phyloP scores from a whole-genome alignment of 2,329 filamentous ascomycete species.

The Aspergillus proliferans region DNA sequence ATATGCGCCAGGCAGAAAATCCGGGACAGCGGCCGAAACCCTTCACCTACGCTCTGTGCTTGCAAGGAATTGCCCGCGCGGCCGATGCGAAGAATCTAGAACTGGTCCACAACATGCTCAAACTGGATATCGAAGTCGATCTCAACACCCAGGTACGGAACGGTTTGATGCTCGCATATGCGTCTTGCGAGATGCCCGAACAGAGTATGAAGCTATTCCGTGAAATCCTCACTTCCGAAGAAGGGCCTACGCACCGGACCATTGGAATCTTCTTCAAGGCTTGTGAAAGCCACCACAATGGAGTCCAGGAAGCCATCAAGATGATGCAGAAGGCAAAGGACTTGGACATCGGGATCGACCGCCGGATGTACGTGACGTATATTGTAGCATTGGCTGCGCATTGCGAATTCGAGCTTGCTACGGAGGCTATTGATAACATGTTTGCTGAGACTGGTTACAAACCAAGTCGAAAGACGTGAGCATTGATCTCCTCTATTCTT shows the following conservation, averaged over 20 bases:
- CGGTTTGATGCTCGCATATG: slow-evolving; percentile 79
- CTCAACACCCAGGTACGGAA: slow-evolving; percentile 72
- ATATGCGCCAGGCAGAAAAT: slow-evolving; percentile 78
- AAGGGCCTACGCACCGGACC: slow-evolving; percentile 78
- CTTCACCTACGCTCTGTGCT: slow-evolving; percentile 70
- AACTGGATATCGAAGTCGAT: slow-evolving; percentile 78
- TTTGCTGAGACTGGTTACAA: slow-evolving; percentile 59
- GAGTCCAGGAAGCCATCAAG: slow-evolving; percentile 43
- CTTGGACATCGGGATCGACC: slow-evolving; percentile 74
- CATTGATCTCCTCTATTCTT: not conserved
- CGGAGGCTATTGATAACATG: slow-evolving; percentile 60
- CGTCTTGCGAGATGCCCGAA: slow-evolving; percentile 58
- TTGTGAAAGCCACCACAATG: slow-evolving; percentile 56
- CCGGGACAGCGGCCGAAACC: slow-evolving; percentile 58
- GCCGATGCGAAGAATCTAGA: slow-evolving; percentile 60
- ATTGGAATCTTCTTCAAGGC: slow-evolving; percentile 74
- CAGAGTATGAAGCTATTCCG: slow-evolving; percentile 74
- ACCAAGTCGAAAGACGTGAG: slow-evolving; percentile 67
- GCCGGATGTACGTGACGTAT: slow-evolving; percentile 68
- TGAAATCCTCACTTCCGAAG: slow-evolving; percentile 72
- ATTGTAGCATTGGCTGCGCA: slow-evolving; percentile 69
- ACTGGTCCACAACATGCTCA: slow-evolving; percentile 85
- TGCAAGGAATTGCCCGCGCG: slow-evolving; percentile 64
- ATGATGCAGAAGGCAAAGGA: slow-evolving; percentile 52
- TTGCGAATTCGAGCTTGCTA: slow-evolving; percentile 62